phyloP scores from a whole-genome alignment of 805 yeast species.

The Suhomyces faveliae region DNA sequence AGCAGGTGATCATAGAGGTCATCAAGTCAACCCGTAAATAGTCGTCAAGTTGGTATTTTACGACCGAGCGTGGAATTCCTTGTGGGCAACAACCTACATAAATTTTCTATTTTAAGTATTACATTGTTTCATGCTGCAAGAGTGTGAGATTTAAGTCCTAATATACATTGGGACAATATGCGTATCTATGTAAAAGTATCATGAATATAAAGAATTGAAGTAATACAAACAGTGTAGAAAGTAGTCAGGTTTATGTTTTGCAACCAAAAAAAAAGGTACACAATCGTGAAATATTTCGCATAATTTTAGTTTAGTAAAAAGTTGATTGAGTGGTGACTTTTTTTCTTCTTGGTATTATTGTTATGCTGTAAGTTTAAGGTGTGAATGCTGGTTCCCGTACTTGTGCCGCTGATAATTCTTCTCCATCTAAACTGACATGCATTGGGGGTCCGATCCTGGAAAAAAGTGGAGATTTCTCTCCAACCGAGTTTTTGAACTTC shows the following conservation, averaged over 20 bases:
- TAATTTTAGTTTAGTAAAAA: slow-evolving; percentile 23
- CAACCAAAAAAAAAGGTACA: not conserved
- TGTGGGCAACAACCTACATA: not conserved
- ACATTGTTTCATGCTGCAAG: not conserved
- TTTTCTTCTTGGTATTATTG: slow-evolving; percentile 12
- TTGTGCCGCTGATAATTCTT: slow-evolving; percentile 47
- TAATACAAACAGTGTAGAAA: not conserved
- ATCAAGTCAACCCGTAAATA: not conserved
- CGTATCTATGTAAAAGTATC: not conserved
- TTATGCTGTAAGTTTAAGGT: not conserved
- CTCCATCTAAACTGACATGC: slow-evolving; percentile 72
- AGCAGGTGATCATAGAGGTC: not conserved
- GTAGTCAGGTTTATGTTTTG: not conserved
- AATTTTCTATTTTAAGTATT: not conserved
- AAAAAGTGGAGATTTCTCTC: slow-evolving; percentile 82
- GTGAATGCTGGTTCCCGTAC: slow-evolving; percentile 7
- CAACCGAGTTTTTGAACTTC: slow-evolving; percentile 84
- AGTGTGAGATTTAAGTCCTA: not conserved
- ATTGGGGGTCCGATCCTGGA: slow-evolving; percentile 76
- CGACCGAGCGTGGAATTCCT: not conserved
- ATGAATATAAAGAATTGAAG: not conserved
- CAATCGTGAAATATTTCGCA: not conserved
- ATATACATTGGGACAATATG: not conserved
- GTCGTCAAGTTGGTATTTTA: not conserved
- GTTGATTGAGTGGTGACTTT: slow-evolving; percentile 29